A percentile compares a stretch with the other conserved stretches of the same genome.
Conservation (phyloP, 441 rosid species). For the Brassica balearica region DNA sequence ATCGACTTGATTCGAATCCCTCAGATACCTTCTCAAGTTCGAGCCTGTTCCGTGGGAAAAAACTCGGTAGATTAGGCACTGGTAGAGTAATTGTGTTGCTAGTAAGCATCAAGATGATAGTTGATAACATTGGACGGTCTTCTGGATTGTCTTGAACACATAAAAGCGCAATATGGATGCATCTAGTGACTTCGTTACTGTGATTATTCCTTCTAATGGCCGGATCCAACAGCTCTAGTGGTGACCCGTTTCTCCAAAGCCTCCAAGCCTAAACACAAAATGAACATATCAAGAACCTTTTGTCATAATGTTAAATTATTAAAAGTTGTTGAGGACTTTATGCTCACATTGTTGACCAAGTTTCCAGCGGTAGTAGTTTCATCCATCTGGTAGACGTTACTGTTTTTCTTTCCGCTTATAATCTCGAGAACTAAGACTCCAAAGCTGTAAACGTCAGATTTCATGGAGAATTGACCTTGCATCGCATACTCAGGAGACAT, state of each 20-base stretch:
- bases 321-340: background rate
- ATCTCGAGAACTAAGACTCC: conserved; percentile 45
- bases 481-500: conserved; percentile 44
- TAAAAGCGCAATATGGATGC: conserved; percentile 50
- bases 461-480: conserved; percentile 41
- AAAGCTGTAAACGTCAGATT: conserved; percentile 43
- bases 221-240: conserved; percentile 41
- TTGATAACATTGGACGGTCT: conserved; percentile 48
- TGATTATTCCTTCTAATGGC: conserved; percentile 11
- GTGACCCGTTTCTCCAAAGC: conserved; percentile 48
- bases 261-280: conserved; percentile 47
- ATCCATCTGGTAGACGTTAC: conserved; percentile 29
- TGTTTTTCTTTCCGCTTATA: conserved; percentile 39
- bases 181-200: conserved; percentile 46
- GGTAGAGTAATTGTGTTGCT: conserved; percentile 39
- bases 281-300: conserved; percentile 9
- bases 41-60: conserved; percentile 12
- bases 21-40: background rate
- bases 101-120: conserved; percentile 40
- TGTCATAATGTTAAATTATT: background rate
- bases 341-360: conserved; percentile 38
- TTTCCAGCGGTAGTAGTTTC: conserved; percentile 35
- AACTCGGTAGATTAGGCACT: conserved; percentile 26
- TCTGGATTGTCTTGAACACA: conserved; percentile 50
- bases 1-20: background rate